phyloP scores from a whole-genome alignment of 2,329 filamentous ascomycete genomes.

The Claviceps purpurea region DNA sequence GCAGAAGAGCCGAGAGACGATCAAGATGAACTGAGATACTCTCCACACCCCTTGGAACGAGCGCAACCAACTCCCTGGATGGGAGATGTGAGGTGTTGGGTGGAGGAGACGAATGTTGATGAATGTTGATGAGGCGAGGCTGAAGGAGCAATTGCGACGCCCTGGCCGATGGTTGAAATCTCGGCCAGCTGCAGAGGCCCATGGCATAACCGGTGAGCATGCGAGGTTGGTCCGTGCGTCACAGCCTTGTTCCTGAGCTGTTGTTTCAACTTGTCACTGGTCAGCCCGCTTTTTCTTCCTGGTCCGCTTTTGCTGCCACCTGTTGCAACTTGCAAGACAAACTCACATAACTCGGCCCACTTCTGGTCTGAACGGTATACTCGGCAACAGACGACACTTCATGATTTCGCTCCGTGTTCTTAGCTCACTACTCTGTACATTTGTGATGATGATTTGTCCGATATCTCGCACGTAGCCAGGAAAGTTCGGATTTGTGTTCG shows the following conservation, averaged over 20 bases:
- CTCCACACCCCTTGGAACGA: constrained; percentile 8
- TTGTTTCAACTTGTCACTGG: no score
- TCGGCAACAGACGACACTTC: no score
- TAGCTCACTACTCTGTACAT: background rate
- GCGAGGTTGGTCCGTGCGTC: constrained; percentile 8
- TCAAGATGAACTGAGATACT: constrained; percentile 3
- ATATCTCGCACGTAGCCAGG: background rate
- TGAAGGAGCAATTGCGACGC: constrained; percentile 2
- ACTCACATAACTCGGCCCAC: no score
- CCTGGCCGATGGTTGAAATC: constrained; percentile 6
- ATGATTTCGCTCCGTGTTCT: background rate
- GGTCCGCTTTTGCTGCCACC: no score
- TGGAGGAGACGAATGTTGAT: constrained; percentile 2
- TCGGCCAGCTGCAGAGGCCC: constrained; percentile 3
- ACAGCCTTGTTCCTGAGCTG: background rate
- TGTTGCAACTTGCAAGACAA: no score
- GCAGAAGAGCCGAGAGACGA: constrained; percentile 6
- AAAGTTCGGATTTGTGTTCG: background rate
- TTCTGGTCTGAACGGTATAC: no score
- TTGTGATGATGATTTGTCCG: no score
- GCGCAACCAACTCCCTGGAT: constrained; percentile 8
- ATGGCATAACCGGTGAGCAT: background rate
- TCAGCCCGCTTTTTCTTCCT: no score
- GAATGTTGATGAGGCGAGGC: constrained; percentile 3
- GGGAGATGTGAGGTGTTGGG: constrained; percentile 5